Conservation (phyloP, 164 flowering plant genomes). For the Vitis rotundifolia region DNA sequence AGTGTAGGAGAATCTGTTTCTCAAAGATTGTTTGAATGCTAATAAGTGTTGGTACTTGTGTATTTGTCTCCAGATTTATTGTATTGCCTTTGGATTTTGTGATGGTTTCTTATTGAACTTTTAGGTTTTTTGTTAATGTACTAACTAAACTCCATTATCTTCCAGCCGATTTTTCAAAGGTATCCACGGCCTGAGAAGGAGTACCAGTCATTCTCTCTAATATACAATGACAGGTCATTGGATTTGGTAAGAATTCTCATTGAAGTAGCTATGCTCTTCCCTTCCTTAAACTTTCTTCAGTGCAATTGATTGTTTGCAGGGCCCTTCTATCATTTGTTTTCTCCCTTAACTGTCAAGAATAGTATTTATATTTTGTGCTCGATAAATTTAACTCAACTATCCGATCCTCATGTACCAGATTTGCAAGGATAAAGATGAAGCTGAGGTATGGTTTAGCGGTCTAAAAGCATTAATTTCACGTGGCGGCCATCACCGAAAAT, state of each 20-base stretch:
- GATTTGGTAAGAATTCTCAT: slow-evolving; percentile 64
- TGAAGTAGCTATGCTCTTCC: neutral
- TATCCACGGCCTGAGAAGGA: slow-evolving; percentile 97
- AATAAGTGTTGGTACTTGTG: neutral
- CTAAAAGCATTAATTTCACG: slow-evolving; percentile 91
- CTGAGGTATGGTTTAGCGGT: slow-evolving; percentile 99
- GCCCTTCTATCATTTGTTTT: neutral
- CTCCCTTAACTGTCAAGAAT: neutral
- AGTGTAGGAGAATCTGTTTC: neutral
- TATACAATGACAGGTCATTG: slow-evolving; percentile 83
- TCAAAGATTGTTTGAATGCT: neutral
- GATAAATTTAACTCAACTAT: slow-evolving; percentile 2
- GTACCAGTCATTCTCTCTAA: slow-evolving; percentile 92
- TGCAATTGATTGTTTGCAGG: neutral
- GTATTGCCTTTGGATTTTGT: neutral
- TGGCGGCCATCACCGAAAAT: slow-evolving; percentile 71
- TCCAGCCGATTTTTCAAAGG: slow-evolving; percentile 92
- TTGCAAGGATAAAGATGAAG: slow-evolving; percentile 99
- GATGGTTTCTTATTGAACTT: neutral
- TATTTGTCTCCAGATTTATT: neutral
- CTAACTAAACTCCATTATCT: slow-evolving; percentile 17
- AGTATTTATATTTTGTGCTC: neutral
- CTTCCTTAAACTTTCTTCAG: neutral
- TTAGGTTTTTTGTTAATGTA: slow-evolving; percentile 1
- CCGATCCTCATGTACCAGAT: slow-evolving; percentile 46